Conservation (phyloP, 441 rosid genomes). For the Erysimum cheiri region DNA sequence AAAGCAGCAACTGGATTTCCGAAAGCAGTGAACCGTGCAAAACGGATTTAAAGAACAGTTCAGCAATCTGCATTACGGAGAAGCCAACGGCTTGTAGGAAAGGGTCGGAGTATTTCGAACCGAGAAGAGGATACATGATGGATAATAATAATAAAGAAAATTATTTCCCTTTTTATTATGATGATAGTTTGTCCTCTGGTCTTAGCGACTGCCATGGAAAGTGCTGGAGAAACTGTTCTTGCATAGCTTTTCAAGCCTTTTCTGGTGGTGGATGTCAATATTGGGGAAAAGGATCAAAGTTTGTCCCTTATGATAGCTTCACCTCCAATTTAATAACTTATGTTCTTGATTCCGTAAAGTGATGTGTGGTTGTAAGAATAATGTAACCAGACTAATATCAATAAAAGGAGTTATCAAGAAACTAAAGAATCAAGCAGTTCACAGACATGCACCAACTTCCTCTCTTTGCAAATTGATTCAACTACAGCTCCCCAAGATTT, state of each 20-base stretch:
- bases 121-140: constrained; percentile 51
- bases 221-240: constrained; percentile 69
- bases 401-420: constrained; percentile 25
- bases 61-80: constrained; percentile 56
- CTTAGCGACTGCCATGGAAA: constrained; percentile 60
- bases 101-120: constrained; percentile 46
- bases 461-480: constrained; percentile 68
- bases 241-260: constrained; percentile 50
- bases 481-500: constrained; percentile 64
- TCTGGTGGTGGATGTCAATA: constrained; percentile 50
- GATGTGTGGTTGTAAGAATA: constrained; percentile 13
- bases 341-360: constrained; percentile 42
- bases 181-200: constrained; percentile 37
- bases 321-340: constrained; percentile 11
- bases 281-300: constrained; percentile 51
- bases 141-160: neutral
- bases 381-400: constrained; percentile 35
- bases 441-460: constrained; percentile 63
- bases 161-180: constrained; percentile 20
- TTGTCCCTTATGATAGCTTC: constrained; percentile 44
- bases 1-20: constrained; percentile 28
- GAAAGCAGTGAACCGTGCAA: constrained; percentile 45
- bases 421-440: constrained; percentile 65
- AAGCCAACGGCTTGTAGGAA: constrained; percentile 56
- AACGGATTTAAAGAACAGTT: constrained; percentile 41